Conservation (phyloP, 352 stramenopile species). For the Pythium biforme region DNA sequence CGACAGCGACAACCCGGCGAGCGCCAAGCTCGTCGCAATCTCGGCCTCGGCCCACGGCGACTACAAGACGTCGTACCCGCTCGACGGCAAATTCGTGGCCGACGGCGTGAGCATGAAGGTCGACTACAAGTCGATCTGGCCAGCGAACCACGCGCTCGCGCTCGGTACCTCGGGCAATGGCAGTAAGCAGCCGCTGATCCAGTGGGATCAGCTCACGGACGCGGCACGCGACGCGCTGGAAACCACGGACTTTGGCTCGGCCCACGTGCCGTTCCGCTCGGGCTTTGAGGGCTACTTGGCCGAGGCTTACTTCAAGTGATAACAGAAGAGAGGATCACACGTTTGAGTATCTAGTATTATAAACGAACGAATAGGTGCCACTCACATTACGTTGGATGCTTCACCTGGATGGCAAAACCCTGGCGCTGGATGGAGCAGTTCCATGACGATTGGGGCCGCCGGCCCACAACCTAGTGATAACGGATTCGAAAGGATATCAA, state of each 20-base stretch:
- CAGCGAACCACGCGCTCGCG: slow-evolving; percentile 9
- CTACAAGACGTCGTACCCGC: slow-evolving; percentile 24
- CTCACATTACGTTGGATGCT: too few relatives aligned
- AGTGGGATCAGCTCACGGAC: slow-evolving; percentile 7
- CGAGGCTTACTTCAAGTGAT: slow-evolving; percentile 9
- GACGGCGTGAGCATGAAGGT: slow-evolving; percentile 12
- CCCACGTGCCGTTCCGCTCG: background rate
- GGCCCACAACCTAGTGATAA: too few relatives aligned
- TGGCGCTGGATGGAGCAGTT: too few relatives aligned
- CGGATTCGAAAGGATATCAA: too few relatives aligned
- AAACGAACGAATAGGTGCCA: too few relatives aligned
- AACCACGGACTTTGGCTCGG: slow-evolving; percentile 1
- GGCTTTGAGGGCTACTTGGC: background rate
- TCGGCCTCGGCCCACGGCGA: slow-evolving; percentile 20
- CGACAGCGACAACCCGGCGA: slow-evolving; percentile 20
- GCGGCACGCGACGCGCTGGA: background rate
- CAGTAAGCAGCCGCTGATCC: slow-evolving; percentile 6
- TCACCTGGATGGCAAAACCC: too few relatives aligned
- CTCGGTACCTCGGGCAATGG: background rate
- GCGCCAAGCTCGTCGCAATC: slow-evolving; percentile 12
- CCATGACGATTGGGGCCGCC: too few relatives aligned
- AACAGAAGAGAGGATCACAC: too few relatives aligned
- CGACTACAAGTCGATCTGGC: slow-evolving; percentile 18
- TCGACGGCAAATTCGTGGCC: slow-evolving; percentile 15
- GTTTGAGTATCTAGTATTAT: too few relatives aligned